These are phyloP conservation scores for Leccinum subgranulosum DNA, from an alignment of 768 basidiomycete genomes.

Conservation along the genomic window DNA sequence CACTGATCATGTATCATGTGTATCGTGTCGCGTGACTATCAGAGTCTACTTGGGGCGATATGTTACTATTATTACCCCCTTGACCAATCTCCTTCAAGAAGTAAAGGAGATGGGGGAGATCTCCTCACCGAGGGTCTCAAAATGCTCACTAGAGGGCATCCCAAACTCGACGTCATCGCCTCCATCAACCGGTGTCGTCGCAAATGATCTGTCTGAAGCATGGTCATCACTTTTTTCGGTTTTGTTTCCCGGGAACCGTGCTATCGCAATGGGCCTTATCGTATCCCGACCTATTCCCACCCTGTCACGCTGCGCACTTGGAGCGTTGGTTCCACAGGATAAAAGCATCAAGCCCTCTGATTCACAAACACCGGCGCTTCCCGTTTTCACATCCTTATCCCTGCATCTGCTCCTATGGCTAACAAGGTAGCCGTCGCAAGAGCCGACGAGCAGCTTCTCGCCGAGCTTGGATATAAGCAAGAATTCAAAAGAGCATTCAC, in stretches of 20 bases:
- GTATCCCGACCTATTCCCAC: constrained; percentile 1
- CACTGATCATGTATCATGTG: background rate
- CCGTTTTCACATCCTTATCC: background rate
- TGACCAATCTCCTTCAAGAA: background rate
- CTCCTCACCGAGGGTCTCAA: background rate
- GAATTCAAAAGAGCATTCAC: constrained; percentile 38
- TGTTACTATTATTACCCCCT: too few relatives aligned
- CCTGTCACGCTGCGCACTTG: background rate
- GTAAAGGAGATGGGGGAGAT: too few relatives aligned
- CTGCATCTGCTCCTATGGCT: constrained; percentile 9
- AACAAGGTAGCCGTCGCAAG: constrained; percentile 1
- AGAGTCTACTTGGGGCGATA: too few relatives aligned
- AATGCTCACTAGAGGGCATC: background rate
- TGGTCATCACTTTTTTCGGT: background rate
- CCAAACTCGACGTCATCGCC: background rate
- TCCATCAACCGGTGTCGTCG: background rate
- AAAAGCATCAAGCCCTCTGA: background rate
- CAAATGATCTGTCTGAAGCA: background rate
- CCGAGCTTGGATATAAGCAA: constrained; percentile 37
- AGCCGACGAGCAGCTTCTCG: constrained; percentile 33
- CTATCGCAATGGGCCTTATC: background rate
- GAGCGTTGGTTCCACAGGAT: background rate
- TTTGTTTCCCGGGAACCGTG: background rate
- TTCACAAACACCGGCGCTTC: background rate
- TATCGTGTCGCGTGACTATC: background rate